These are phyloP conservation scores for Spatholobus suberectus DNA, from an alignment of 306 rosid species.

Conservation along the genomic window DNA sequence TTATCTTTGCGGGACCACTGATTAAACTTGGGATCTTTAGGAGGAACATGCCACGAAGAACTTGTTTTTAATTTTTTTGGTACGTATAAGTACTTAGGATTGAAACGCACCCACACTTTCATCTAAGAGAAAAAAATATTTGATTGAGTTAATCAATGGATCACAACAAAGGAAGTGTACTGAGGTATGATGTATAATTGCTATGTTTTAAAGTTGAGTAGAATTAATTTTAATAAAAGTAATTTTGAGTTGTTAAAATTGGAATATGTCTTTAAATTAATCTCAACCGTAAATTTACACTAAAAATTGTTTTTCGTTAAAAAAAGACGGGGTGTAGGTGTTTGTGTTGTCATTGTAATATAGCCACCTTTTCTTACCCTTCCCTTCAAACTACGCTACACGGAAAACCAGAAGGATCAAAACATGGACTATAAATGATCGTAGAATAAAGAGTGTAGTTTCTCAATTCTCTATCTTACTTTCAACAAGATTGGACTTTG, in stretches of 20 bases:
- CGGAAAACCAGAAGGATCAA: neutral
- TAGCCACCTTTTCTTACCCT: neutral
- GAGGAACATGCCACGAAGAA: neutral
- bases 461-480: neutral
- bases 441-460: neutral
- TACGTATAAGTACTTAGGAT: neutral
- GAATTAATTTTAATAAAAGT: neutral
- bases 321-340: neutral
- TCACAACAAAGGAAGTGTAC: neutral
- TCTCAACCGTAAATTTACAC: neutral
- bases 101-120: neutral
- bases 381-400: neutral
- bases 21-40: neutral
- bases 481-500: slow-evolving; percentile 8
- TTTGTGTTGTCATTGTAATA: neutral
- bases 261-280: neutral
- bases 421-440: neutral
- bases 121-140: neutral
- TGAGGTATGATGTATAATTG: neutral
- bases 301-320: neutral
- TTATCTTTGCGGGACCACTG: neutral
- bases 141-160: neutral
- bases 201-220: neutral
- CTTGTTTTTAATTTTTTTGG: neutral
- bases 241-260: no score